Evolutionary conservation across 1,139 yeast genomes (phyloP), one percentile per base, ranked within the genome.

Genomic region (Diutina neorugosa): DNA sequence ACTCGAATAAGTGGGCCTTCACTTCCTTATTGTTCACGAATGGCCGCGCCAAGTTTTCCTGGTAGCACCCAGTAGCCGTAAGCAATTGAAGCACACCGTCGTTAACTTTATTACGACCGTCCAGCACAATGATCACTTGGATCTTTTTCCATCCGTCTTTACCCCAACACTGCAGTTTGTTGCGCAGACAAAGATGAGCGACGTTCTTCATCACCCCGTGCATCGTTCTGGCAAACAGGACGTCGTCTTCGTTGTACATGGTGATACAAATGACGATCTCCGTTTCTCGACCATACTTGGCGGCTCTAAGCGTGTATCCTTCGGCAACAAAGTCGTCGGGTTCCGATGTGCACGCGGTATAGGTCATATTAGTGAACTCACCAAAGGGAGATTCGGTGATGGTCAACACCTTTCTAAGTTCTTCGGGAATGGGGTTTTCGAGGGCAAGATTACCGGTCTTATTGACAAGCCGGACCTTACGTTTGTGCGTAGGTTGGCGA

Each of bases 241-340:
- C 74, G 64, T 90, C 96, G 65, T 87, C 96, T 69, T 93, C 98
- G 64, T 93, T 93, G 71, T 91, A 93, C 96, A 93, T 90, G 51
- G 98, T 91, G 57, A 93, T 80, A 69, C 97, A 90, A 52, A 91
- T 78, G 49, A 87, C 89, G 52, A 93, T 72, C 68, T 93, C 97
- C 21, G 94, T 91, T 63, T 89, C 96, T 63, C 96, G 80, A 56
- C 86, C 87, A 63, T 81, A 82, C 61, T 86, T 87, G 11, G 89
- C 84, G 21, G 95, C 87, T 61, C 98, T 79, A 53, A 93, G 71
- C 1, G 89, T 82, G 67, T 90, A 93, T 0, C 98, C 98, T 52
- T 80, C 81, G 6, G 71, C 74, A n/a, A 79, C 78, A 63, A 87
- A 93, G 47, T 84, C 82, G 65, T 89, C 93, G 1, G 97, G 96